A percentile compares a stretch with the other conserved stretches of the same genome.
Evolutionary conservation across 176 grass and related monocot genomes (phyloP).

Genomic region (Oryza officinalis): DNA sequence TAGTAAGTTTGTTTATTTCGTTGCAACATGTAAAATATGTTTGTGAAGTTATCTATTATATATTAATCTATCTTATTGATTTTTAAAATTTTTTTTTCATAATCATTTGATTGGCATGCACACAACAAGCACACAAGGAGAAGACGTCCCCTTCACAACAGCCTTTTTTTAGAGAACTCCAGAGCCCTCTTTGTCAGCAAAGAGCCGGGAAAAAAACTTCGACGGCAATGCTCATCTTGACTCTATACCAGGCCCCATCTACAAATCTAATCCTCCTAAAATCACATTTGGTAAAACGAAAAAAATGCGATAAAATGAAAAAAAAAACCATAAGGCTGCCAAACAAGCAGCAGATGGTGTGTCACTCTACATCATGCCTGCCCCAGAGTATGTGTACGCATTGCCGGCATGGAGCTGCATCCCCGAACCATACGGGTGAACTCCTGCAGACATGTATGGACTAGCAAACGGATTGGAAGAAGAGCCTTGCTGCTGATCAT

Average conservation of each 20-base stretch:
- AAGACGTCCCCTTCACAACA: too few relatives aligned
- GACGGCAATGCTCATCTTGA: slow-evolving; percentile 25
- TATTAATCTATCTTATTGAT: too few relatives aligned
- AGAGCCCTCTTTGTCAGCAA: not conserved
- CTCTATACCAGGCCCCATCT: not conserved
- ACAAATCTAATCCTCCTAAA: not conserved
- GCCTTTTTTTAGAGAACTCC: not conserved
- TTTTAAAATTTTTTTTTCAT: too few relatives aligned
- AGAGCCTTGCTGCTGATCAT: slow-evolving; percentile 41
- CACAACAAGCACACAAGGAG: too few relatives aligned
- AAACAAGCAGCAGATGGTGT: slow-evolving; percentile 12
- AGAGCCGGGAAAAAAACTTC: not conserved
- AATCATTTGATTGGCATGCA: too few relatives aligned
- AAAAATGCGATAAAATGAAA: not conserved
- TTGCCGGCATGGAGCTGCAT: slow-evolving; percentile 57
- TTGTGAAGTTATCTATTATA: too few relatives aligned
- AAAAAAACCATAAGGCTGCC: not conserved
- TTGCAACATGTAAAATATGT: too few relatives aligned
- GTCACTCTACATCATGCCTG: slow-evolving; percentile 55
- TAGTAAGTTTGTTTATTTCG: too few relatives aligned
- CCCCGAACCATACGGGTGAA: slow-evolving; percentile 42
- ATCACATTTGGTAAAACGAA: not conserved
- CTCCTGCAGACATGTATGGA: slow-evolving; percentile 23
- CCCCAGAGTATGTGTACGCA: slow-evolving; percentile 51
- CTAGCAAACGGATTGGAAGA: slow-evolving; percentile 66